Percentiles rank a stretch among this genome's conserved stretches.
Evolutionary conservation across 1,284 basidiomycete genomes (phyloP).

Genomic region (Athelia psychrophila): DNA sequence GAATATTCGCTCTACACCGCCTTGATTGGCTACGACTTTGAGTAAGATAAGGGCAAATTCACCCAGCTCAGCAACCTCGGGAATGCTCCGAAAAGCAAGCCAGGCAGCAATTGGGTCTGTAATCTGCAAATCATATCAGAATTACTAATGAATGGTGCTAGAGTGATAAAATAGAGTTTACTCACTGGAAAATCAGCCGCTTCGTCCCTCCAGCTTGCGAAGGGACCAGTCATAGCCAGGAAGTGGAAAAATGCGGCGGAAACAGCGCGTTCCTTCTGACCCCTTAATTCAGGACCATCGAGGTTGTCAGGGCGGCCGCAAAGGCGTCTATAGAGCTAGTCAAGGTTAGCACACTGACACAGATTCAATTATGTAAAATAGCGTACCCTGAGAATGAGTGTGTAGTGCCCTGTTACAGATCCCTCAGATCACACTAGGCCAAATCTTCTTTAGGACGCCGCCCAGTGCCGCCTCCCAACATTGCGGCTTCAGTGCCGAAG

Average conservation of each 20-base stretch:
- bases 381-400: too few relatives aligned
- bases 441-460: too few relatives aligned
- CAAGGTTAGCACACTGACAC: not conserved
- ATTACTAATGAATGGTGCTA: not conserved
- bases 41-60: constrained; percentile 7
- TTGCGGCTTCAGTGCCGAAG: too few relatives aligned
- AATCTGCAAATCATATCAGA: constrained; percentile 2
- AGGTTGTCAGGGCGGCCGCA: not conserved
- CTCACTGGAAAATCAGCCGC: not conserved
- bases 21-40: constrained; percentile 6
- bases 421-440: too few relatives aligned
- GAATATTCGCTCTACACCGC: constrained; percentile 6
- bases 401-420: too few relatives aligned
- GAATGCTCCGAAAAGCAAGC: constrained; percentile 1
- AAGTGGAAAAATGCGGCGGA: not conserved
- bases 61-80: constrained; percentile 6
- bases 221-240: not conserved
- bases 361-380: not conserved
- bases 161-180: not conserved
- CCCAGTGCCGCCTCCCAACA: too few relatives aligned
- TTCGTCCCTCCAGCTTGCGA: constrained; percentile 1
- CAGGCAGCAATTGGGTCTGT: constrained; percentile 5
- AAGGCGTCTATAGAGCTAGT: not conserved
- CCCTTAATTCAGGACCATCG: not conserved
- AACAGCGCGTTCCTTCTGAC: not conserved